Evolutionary conservation across 2,329 filamentous ascomycete species (phyloP), one percentile per base, ranked within the genome.

Genomic region (Trichoderma brevicompactum): DNA sequence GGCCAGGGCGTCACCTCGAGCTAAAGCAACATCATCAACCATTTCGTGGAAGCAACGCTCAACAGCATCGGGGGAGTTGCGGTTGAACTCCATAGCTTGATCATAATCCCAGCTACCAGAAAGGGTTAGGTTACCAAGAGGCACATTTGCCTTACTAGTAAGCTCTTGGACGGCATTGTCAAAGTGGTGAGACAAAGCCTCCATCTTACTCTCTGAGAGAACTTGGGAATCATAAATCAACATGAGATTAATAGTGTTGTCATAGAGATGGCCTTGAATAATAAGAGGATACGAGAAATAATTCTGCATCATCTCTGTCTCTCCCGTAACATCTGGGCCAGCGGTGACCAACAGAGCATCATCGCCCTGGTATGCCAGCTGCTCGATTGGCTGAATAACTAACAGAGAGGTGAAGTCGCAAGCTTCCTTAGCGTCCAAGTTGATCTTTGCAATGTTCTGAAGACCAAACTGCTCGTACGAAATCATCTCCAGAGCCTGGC

Each of bases 391-490:
- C 9, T 73, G 73, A 19, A 76, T 67, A 10, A 74, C 71, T 6
- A 76, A 63, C 7, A 75, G 44, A 5, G 67, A 74, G n/a, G 68
- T 68, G 34, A 76, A 75, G 10, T 71, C 67, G 54, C 71, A 72
- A 3, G 68, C 70, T 7, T 66, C 60, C 32, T 65, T 65, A 7
- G 67, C 68, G 15, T 69, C 67, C 2, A 61, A 50, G 38, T 67
- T 65, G 2, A 70, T 7, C 17, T 67, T 64, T 5, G 65, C 52
- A 36, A 72, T 72, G 34, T 69, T 69, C 12, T 69, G 67, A 15
- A 72, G 52, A 28, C 70, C 70, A 23, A 53, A 67, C 40, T 72
- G 70, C 48, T 71, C 71, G 41, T 67, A 68, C 5, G 59, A 63
- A 34, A 65, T 49, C 52, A 63, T 65, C 1, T 59, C 34, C 2